phyloP scores from a whole-genome alignment of 192 early-diverging fungal species.

The Entomortierella beljakovae region DNA sequence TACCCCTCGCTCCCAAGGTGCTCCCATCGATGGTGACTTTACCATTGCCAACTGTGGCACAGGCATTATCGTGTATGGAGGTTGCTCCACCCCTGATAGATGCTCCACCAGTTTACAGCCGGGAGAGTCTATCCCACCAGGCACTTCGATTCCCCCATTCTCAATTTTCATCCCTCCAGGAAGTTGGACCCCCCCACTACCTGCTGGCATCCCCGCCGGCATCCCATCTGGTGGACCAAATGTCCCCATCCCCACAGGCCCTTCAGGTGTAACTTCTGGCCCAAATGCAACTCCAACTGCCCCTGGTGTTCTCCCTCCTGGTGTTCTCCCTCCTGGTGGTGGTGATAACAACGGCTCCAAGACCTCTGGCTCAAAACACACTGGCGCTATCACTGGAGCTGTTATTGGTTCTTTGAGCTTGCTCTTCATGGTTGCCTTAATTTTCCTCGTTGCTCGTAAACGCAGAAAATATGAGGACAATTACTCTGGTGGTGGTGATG shows the following conservation, averaged over 20 bases:
- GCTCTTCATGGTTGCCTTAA: constrained; percentile 38
- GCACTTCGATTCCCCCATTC: constrained; percentile 21
- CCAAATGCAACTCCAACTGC: too few relatives aligned
- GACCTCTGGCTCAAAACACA: constrained; percentile 18
- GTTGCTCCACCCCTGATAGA: constrained; percentile 16
- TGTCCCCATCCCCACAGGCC: constrained; percentile 3
- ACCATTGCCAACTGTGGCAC: constrained; percentile 36
- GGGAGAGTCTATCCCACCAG: constrained; percentile 33
- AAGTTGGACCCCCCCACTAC: constrained; percentile 21
- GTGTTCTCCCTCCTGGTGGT: constrained; percentile 10
- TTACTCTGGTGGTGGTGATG: background rate
- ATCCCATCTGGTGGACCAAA: constrained; percentile 35
- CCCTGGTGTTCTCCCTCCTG: constrained; percentile 15
- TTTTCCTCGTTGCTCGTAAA: constrained; percentile 42
- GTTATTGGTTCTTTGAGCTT: constrained; percentile 27
- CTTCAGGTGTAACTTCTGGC: background rate
- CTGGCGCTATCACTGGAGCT: constrained; percentile 32
- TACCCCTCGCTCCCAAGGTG: constrained; percentile 37
- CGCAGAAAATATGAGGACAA: constrained; percentile 30
- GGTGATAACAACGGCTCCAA: constrained; percentile 23
- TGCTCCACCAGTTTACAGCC: constrained; percentile 43
- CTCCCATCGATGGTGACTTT: constrained; percentile 32
- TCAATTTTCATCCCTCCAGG: constrained; percentile 27
- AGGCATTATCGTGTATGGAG: constrained; percentile 42
- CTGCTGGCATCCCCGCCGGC: constrained; percentile 27